Percentiles rank a stretch among this genome's conserved stretches.
Conservation (phyloP, 495 filamentous ascomycete genomes). For the Beverwykella pulmonaria region DNA sequence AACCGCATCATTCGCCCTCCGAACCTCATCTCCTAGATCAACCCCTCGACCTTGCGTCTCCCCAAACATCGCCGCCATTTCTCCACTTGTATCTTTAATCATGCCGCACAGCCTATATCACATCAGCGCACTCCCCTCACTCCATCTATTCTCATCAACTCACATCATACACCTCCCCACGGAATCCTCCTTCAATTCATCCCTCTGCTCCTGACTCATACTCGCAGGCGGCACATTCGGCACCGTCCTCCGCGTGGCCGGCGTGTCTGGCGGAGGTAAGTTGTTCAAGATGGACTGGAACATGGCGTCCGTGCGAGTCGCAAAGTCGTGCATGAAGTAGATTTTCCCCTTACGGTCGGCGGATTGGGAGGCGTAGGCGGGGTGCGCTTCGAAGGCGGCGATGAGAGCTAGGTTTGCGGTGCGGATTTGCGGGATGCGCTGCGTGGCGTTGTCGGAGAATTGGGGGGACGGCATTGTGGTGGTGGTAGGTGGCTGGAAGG, state of each 20-base stretch:
- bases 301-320: slow-evolving; percentile 14
- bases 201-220: not conserved
- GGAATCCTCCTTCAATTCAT: slow-evolving; percentile 7
- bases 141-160: not conserved
- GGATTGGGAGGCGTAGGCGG: slow-evolving; percentile 16
- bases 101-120: not conserved
- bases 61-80: slow-evolving; percentile 11
- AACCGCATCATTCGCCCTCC: not conserved
- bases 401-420: slow-evolving; percentile 7
- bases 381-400: slow-evolving; percentile 16
- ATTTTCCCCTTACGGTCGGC: not conserved
- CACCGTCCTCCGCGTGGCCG: not conserved
- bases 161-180: slow-evolving; percentile 19
- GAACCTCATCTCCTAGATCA: slow-evolving; percentile 6
- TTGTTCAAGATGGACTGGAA: slow-evolving; percentile 13
- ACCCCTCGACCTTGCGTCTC: slow-evolving; percentile 5
- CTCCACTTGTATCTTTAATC: slow-evolving; percentile 1
- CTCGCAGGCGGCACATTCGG: slow-evolving; percentile 2
- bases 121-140: not conserved
- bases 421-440: not conserved
- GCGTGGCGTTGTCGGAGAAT: not conserved
- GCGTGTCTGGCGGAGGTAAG: not conserved
- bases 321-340: slow-evolving; percentile 27
- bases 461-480: not conserved
- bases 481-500: not conserved